Evolutionary conservation across 2,329 filamentous ascomycete genomes (phyloP).

Genomic region (Paecilomyces fulvus): DNA sequence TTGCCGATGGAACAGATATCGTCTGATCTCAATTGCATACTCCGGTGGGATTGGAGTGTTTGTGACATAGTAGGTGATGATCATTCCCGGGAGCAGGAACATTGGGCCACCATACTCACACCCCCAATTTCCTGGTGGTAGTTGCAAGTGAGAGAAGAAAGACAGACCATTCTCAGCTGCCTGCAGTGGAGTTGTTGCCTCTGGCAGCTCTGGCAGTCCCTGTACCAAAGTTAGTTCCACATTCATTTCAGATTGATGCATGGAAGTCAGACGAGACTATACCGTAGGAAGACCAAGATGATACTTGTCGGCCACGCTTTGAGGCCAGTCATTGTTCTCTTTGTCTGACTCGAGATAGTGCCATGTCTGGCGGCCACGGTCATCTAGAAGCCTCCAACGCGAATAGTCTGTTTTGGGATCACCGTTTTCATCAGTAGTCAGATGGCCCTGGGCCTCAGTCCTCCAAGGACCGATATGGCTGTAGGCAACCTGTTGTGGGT

Average conservation of each 20-base stretch:
- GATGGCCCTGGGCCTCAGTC: conserved; percentile 25
- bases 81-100: conserved; percentile 81
- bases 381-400: conserved; percentile 77
- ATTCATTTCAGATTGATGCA: no score
- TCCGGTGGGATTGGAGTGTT: conserved; percentile 75
- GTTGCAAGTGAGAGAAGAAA: conserved; percentile 85
- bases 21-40: conserved; percentile 79
- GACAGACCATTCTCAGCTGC: conserved; percentile 72
- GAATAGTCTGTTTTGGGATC: conserved; percentile 62
- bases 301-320: conserved; percentile 82
- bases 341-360: conserved; percentile 73
- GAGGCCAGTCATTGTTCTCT: conserved; percentile 68
- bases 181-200: conserved; percentile 64
- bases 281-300: conserved; percentile 74
- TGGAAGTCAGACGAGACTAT: conserved; percentile 16
- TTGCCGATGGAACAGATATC: conserved; percentile 81
- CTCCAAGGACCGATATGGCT: conserved; percentile 27
- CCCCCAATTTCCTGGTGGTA: conserved; percentile 85
- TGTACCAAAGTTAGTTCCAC: conserved; percentile 27
- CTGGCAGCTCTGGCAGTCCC: conserved; percentile 65
- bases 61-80: conserved; percentile 82
- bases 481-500: conserved; percentile 8
- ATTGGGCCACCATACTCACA: conserved; percentile 97
- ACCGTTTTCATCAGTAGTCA: conserved; percentile 24
- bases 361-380: conserved; percentile 84